Conservation (phyloP, 2,329 filamentous ascomycete genomes). For the Lecanosticta acicola region DNA sequence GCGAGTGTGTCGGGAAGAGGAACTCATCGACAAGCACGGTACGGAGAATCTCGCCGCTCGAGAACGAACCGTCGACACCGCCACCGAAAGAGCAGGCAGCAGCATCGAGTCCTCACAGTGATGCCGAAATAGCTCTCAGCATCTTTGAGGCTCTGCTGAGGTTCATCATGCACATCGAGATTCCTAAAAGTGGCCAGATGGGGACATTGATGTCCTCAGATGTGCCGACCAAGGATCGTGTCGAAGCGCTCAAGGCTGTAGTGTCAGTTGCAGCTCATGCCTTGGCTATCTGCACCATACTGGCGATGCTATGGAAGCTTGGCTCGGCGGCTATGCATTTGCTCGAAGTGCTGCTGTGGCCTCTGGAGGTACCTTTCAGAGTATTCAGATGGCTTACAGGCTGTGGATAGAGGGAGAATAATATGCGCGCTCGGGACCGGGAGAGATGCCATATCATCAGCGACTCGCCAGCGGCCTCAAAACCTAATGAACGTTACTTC, state of each 20-base stretch:
- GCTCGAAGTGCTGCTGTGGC: slow-evolving; percentile 27
- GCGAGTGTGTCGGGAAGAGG: slow-evolving; percentile 11
- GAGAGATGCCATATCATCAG: neutral
- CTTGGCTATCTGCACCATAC: slow-evolving; percentile 20
- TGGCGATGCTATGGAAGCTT: slow-evolving; percentile 26
- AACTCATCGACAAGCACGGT: slow-evolving; percentile 3
- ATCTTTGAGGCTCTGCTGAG: slow-evolving; percentile 3
- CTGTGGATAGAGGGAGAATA: slow-evolving; percentile 2
- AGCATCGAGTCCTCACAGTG: neutral
- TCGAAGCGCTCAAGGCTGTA: slow-evolving; percentile 23
- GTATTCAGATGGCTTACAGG: slow-evolving; percentile 24
- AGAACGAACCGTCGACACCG: slow-evolving; percentile 1
- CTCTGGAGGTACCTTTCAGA: slow-evolving; percentile 24
- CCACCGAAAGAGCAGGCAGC: neutral
- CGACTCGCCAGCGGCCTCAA: too few species aligned
- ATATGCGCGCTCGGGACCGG: neutral
- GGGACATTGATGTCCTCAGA: slow-evolving; percentile 13
- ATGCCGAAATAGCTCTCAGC: slow-evolving; percentile 8
- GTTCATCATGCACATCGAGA: slow-evolving; percentile 9
- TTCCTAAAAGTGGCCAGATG: slow-evolving; percentile 16
- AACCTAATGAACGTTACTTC: too few species aligned
- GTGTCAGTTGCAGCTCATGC: slow-evolving; percentile 20
- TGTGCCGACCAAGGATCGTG: slow-evolving; percentile 20
- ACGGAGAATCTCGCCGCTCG: neutral
- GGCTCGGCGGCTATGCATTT: slow-evolving; percentile 22